phyloP scores from a whole-genome alignment of 345 rosid species.

The Aurinia saxatilis region DNA sequence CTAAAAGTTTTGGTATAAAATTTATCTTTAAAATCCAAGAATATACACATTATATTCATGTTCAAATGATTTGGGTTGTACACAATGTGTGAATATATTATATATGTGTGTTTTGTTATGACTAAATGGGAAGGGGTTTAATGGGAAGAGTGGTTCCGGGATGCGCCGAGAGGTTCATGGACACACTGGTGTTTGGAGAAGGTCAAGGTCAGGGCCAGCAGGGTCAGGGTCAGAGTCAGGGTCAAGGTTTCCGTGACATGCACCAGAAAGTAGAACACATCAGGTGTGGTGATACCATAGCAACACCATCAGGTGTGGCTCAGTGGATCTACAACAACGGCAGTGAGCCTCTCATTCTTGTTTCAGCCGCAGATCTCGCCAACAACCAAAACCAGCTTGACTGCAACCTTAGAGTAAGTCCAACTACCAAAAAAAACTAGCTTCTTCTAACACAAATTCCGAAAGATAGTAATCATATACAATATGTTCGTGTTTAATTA shows the following conservation, averaged over 20 bases:
- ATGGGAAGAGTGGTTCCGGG: conserved; percentile 40
- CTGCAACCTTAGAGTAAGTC: conserved; percentile 41
- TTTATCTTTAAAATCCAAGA: too few species aligned
- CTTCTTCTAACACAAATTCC: too few species aligned
- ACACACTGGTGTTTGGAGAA: conserved; percentile 19
- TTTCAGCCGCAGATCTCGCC: conserved; percentile 31
- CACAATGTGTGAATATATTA: too few species aligned
- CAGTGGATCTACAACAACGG: conserved; percentile 60
- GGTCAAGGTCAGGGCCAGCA: conserved; percentile 12
- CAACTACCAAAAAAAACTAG: not conserved
- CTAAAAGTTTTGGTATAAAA: too few species aligned
- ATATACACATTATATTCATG: too few species aligned
- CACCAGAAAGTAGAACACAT: conserved; percentile 52
- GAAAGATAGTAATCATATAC: not conserved
- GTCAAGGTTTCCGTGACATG: conserved; percentile 34
- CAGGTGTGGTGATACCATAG: conserved; percentile 43
- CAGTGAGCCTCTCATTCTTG: conserved; percentile 33
- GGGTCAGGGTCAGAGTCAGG: too few species aligned
- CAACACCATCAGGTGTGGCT: conserved; percentile 44
- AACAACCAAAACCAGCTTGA: conserved; percentile 53
- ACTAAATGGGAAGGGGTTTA: conserved; percentile 38
- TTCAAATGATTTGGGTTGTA: too few species aligned
- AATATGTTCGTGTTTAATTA: not conserved
- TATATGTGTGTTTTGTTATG: too few species aligned
- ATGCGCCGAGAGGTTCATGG: conserved; percentile 59